Evolutionary conservation across 2,329 filamentous ascomycete genomes (phyloP).

Genomic region (Pestalotiopsis sp.): DNA sequence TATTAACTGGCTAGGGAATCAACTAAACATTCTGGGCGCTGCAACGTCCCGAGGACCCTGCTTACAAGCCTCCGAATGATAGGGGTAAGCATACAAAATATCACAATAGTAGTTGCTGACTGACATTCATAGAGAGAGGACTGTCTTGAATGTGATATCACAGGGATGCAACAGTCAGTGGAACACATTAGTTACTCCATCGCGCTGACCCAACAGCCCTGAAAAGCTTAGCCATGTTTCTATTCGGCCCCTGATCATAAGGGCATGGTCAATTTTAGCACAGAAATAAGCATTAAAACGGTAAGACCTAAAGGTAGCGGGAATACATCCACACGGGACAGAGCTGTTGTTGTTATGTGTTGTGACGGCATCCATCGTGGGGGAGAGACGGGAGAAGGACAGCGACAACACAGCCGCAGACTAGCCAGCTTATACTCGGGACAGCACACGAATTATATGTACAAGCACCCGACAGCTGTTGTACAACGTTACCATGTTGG

Average conservation of each 20-base stretch:
- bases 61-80: background rate
- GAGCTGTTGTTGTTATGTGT: background rate
- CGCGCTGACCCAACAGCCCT: background rate
- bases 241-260: background rate
- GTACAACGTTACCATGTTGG: background rate
- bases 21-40: background rate
- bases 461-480: background rate
- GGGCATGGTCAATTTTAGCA: background rate
- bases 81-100: background rate
- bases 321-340: background rate
- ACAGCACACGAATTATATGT: background rate
- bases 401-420: background rate
- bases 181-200: background rate
- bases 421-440: background rate
- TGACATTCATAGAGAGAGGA: background rate
- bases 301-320: background rate
- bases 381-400: background rate
- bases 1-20: background rate
- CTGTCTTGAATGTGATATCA: background rate
- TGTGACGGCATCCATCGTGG: background rate
- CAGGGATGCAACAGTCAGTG: background rate
- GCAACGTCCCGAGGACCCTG: constrained; percentile 7
- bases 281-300: background rate
- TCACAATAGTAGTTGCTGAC: background rate
- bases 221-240: background rate